These are phyloP conservation scores for Termitomyces titanicus DNA, from an alignment of 768 basidiomycete species.

Conservation along the genomic window DNA sequence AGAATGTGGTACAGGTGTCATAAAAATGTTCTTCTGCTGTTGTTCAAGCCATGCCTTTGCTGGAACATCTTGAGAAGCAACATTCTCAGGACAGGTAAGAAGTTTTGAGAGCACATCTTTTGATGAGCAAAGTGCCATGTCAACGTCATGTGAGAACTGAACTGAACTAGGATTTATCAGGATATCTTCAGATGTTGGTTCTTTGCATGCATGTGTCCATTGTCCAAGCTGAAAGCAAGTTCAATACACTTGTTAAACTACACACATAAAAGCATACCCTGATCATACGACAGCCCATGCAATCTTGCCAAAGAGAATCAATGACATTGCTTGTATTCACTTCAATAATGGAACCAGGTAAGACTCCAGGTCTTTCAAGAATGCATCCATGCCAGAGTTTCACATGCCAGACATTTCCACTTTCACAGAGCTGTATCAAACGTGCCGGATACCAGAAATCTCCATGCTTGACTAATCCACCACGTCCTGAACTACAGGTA, in stretches of 20 bases:
- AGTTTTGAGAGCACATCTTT: not conserved
- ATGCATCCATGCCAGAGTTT: constrained; percentile 10
- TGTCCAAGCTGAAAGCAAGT: constrained; percentile 20
- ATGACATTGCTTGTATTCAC: not conserved
- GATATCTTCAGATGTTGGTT: constrained; percentile 18
- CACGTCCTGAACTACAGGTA: no score
- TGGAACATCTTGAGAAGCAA: constrained; percentile 9
- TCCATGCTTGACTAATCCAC: constrained; percentile 13
- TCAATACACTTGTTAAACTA: not conserved
- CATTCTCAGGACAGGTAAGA: not conserved
- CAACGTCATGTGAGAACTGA: constrained; percentile 16
- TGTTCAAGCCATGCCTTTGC: constrained; percentile 16
- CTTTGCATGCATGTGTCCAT: constrained; percentile 20
- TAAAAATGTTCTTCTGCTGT: not conserved
- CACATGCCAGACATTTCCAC: constrained; percentile 12
- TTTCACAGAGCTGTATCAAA: constrained; percentile 10
- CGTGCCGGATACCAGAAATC: constrained; percentile 23
- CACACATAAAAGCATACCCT: not conserved
- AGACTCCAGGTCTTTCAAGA: not conserved
- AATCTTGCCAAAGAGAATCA: not conserved
- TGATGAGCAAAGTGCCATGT: constrained; percentile 11
- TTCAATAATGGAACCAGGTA: not conserved
- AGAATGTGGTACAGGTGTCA: constrained; percentile 8
- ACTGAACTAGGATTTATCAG: constrained; percentile 18
- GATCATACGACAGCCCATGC: not conserved